These are phyloP conservation scores for Tolypocladium cylindrosporum DNA, from an alignment of 2,329 filamentous ascomycete species.

Conservation along the genomic window DNA sequence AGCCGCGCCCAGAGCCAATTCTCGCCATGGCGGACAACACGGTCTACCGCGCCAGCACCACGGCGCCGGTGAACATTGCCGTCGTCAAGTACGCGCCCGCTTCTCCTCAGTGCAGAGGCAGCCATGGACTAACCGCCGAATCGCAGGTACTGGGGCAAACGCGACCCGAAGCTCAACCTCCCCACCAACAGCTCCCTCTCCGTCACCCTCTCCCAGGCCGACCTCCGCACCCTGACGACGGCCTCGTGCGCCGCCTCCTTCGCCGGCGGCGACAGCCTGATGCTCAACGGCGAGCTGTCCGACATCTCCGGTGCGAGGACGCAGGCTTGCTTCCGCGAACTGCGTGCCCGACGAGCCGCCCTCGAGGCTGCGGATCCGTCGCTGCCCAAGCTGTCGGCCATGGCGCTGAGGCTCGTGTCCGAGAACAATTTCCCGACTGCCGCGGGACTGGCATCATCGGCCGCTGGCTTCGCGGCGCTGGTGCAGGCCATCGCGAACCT, in stretches of 20 bases:
- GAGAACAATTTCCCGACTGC: slow-evolving; percentile 99
- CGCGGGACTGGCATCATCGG: slow-evolving; percentile 71
- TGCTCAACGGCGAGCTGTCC: slow-evolving; percentile 73
- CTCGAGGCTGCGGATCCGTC: slow-evolving; percentile 64
- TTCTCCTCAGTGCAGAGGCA: background rate
- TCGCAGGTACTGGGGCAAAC: slow-evolving; percentile 87
- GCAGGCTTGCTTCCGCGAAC: slow-evolving; percentile 86
- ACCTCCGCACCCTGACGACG: slow-evolving; percentile 91
- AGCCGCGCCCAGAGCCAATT: background rate
- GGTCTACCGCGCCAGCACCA: slow-evolving; percentile 88
- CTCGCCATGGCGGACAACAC: slow-evolving; percentile 36
- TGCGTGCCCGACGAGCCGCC: slow-evolving; percentile 65
- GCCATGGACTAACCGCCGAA: background rate
- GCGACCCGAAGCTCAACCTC: slow-evolving; percentile 85
- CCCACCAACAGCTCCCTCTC: slow-evolving; percentile 97
- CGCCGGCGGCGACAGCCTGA: slow-evolving; percentile 56
- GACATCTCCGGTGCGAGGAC: slow-evolving; percentile 82
- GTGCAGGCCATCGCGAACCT: slow-evolving; percentile 85
- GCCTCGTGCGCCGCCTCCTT: slow-evolving; percentile 77
- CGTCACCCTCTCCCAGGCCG: slow-evolving; percentile 87
- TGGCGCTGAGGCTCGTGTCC: slow-evolving; percentile 77
- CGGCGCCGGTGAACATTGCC: slow-evolving; percentile 94
- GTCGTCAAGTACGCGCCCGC: slow-evolving; percentile 70
- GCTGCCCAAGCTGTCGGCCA: slow-evolving; percentile 70
- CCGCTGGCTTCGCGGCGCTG: slow-evolving; percentile 58